Percentiles rank a stretch among this genome's conserved stretches.
These are phyloP conservation scores for Mortierella sp. DNA, from an alignment of 371 early-diverging fungal species.

Conservation along the genomic window DNA sequence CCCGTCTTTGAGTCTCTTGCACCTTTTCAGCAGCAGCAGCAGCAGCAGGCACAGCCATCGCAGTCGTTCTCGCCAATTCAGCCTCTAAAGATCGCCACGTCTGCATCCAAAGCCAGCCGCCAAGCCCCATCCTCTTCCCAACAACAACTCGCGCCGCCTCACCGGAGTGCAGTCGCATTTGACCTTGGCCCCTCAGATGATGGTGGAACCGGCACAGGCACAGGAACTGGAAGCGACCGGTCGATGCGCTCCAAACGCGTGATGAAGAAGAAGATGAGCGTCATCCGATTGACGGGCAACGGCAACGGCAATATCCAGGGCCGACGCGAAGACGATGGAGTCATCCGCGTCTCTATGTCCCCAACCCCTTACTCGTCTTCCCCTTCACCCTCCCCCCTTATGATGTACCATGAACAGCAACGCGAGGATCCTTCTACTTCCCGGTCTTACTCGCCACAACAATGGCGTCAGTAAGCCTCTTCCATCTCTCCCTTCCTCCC, in stretches of 20 bases:
- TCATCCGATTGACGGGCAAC: slow-evolving; percentile 19
- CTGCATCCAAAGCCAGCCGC: not conserved
- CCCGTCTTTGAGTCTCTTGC: not conserved
- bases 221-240: slow-evolving; percentile 20
- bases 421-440: not conserved
- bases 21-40: slow-evolving; percentile 6
- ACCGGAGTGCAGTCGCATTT: slow-evolving; percentile 19
- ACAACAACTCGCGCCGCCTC: not conserved
- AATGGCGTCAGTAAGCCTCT: not conserved
- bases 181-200: slow-evolving; percentile 20
- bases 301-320: slow-evolving; percentile 18
- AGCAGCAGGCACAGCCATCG: not conserved
- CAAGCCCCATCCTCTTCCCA: not conserved
- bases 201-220: slow-evolving; percentile 13
- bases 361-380: not conserved
- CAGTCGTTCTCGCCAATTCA: slow-evolving; percentile 2
- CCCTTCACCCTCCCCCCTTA: not conserved
- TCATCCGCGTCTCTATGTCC: slow-evolving; percentile 22
- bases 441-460: not conserved
- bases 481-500: not conserved
- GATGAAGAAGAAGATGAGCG: slow-evolving; percentile 35
- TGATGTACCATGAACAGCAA: not conserved
- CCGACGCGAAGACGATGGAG: slow-evolving; percentile 23
- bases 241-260: slow-evolving; percentile 18
- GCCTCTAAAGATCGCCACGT: slow-evolving; percentile 19